Base-by-base conservation (phyloP, 352 stramenopile genomes). In the Globisporangium nunn region DNA sequence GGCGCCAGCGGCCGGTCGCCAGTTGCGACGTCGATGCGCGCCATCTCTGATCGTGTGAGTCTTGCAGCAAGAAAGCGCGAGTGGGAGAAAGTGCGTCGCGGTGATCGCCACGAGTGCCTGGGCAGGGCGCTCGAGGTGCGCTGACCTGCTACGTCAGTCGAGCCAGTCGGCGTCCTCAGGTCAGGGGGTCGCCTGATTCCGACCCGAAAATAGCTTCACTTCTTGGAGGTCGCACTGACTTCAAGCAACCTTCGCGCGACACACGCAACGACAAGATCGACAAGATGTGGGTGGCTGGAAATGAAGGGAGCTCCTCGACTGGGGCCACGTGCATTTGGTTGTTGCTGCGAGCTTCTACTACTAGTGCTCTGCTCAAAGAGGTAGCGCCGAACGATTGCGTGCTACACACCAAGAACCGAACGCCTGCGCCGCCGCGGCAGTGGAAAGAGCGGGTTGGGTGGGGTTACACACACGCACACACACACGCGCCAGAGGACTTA, bases 401-500 rank as follows among this genome's bases (percentile, higher is more conserved):
- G 23, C 17, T 33, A 53, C 35, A 23, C 39, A 17, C 41, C 41
- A 47, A 47, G 41, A 47, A 47, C 41, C 41, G 41, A 47, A 47
- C 41, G 1, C 12, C 40, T 18, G 40, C 11, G 40, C 40, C 44
- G 33, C 33, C 6, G 54, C 54, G 46, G n/a, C 54, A 60, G 54
- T 54, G 54, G 54, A 60, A 60, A 60, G 44, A 49, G 43, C 43
- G 50, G 23, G 23, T 23, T 23, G 23, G 23, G 23, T 23, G 23
- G 23, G 23, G 23, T 23, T 23, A 23, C 23, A 23, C 23, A 23
- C 23, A 23, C 23, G 23, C 23, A 23, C 23, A 23, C 23, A 54
- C 33, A 57, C 33, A 8, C 33, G 8, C 33, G 41, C 29, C 23
- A 50, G n/a, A 45, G 17, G 45, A 43, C 14, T 75, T 87, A 88